A percentile compares a stretch with the other conserved stretches of the same genome.
phyloP scores from a whole-genome alignment of 306 rosid species.

The Boehmeria nivea region DNA sequence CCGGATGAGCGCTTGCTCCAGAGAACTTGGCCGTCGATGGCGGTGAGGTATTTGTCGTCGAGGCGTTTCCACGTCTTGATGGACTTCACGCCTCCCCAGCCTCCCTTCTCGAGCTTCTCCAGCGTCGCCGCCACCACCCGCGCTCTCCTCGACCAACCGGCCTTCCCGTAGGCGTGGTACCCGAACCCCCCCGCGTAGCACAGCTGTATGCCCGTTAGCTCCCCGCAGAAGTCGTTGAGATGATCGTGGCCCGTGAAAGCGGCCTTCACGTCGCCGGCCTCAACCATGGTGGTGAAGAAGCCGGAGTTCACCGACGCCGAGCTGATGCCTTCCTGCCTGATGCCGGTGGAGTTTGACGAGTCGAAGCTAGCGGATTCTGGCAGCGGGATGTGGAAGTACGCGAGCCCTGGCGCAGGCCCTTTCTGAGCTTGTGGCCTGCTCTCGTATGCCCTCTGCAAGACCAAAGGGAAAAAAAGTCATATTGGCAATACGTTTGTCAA shows the following conservation, averaged over 20 bases:
- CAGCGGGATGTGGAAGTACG: constrained; percentile 86
- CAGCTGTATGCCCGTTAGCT: constrained; percentile 53
- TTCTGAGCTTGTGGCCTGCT: constrained; percentile 54
- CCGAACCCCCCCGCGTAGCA: constrained; percentile 93
- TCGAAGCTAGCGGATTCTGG: constrained; percentile 72
- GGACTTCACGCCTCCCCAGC: constrained; percentile 74
- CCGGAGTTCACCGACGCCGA: constrained; percentile 91
- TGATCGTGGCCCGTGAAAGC: constrained; percentile 89
- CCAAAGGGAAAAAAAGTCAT: too few species aligned
- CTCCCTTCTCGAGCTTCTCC: constrained; percentile 47
- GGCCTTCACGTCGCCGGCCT: constrained; percentile 87
- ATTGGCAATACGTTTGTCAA: too few species aligned
- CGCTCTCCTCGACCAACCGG: constrained; percentile 92
- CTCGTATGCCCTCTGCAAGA: constrained; percentile 52
- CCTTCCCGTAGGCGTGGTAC: constrained; percentile 92
- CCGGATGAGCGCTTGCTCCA: constrained; percentile 66
- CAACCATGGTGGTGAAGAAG: constrained; percentile 79
- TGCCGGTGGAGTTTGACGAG: constrained; percentile 67
- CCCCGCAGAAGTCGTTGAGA: constrained; percentile 84
- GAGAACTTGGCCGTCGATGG: constrained; percentile 50
- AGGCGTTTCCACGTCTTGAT: constrained; percentile 91
- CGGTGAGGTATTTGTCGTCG: constrained; percentile 59
- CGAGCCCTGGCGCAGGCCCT: constrained; percentile 73
- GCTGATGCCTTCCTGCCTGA: constrained; percentile 63
- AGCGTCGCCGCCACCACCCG: constrained; percentile 71